Percentiles rank a stretch among this genome's conserved stretches.
These are phyloP conservation scores for Nitzschia sp. DNA, from an alignment of 108 stramenopile genomes.

Conservation along the genomic window DNA sequence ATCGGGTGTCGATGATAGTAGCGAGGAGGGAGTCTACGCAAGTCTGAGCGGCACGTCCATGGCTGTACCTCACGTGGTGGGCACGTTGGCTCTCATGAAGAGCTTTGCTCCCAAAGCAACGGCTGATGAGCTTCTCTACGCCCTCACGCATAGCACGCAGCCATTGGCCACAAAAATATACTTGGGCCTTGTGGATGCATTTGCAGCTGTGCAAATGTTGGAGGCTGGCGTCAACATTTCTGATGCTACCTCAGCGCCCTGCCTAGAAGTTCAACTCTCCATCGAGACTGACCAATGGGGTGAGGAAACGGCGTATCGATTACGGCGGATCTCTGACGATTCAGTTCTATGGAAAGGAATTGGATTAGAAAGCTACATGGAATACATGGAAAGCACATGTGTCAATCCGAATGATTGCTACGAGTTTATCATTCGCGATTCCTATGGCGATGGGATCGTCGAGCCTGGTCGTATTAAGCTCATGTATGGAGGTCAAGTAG, in stretches of 20 bases:
- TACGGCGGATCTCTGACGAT: conserved; percentile 15
- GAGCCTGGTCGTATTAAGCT: conserved; percentile 18
- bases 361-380: conserved; percentile 16
- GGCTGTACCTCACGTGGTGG: conserved; percentile 70
- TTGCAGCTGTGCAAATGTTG: conserved; percentile 20
- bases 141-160: conserved; percentile 14
- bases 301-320: conserved; percentile 20
- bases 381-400: conserved; percentile 19
- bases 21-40: conserved; percentile 1
- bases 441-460: conserved; percentile 32
- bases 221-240: background rate
- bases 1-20: background rate
- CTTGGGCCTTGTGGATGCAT: conserved; percentile 23
- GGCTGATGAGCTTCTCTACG: conserved; percentile 48
- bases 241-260: background rate
- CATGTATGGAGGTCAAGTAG: conserved; percentile 2
- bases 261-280: conserved; percentile 9
- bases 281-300: conserved; percentile 19
- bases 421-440: conserved; percentile 21
- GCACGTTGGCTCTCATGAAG: conserved; percentile 55
- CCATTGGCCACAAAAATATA: background rate
- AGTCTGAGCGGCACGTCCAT: conserved; percentile 64
- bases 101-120: conserved; percentile 43
- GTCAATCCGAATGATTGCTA: conserved; percentile 21
- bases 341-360: conserved; percentile 11